phyloP scores from a whole-genome alignment of 2,329 filamentous ascomycete species.

The Zelopaecilomyces penicillatus region DNA sequence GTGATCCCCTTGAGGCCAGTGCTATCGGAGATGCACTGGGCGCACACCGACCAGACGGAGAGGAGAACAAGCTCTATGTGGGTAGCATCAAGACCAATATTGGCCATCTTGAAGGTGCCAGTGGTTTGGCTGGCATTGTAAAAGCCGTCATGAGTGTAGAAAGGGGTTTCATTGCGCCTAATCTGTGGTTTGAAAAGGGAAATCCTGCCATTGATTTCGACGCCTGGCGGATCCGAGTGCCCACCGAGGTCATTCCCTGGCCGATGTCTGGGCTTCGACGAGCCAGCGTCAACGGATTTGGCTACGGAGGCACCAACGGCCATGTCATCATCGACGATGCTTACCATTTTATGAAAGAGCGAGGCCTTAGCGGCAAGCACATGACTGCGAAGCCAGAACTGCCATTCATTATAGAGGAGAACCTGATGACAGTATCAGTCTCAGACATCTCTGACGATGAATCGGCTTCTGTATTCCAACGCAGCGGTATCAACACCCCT shows the following conservation, averaged over 20 bases:
- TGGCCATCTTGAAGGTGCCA: constrained; percentile 2
- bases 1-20: constrained; percentile 6
- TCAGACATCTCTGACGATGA: too few relatives aligned
- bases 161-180: constrained; percentile 1
- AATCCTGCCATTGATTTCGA: constrained; percentile 7
- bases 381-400: not conserved
- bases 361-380: not conserved
- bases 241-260: not conserved
- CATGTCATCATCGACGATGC: constrained; percentile 1
- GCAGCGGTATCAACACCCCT: too few relatives aligned
- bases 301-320: not conserved
- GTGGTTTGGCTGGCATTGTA: constrained; percentile 4
- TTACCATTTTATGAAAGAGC: not conserved
- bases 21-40: not conserved
- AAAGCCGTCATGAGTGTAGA: constrained; percentile 6
- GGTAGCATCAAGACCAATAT: constrained; percentile 7
- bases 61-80: not conserved
- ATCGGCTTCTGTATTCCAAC: too few relatives aligned
- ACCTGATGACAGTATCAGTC: too few relatives aligned
- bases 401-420: too few relatives aligned
- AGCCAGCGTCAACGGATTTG: constrained; percentile 1
- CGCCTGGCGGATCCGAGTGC: not conserved
- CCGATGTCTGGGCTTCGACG: not conserved
- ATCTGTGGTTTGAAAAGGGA: not conserved
- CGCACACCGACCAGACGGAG: not conserved